Conservation (phyloP, 1,284 basidiomycete genomes). For the Pseudozyma tsukubaensis region DNA sequence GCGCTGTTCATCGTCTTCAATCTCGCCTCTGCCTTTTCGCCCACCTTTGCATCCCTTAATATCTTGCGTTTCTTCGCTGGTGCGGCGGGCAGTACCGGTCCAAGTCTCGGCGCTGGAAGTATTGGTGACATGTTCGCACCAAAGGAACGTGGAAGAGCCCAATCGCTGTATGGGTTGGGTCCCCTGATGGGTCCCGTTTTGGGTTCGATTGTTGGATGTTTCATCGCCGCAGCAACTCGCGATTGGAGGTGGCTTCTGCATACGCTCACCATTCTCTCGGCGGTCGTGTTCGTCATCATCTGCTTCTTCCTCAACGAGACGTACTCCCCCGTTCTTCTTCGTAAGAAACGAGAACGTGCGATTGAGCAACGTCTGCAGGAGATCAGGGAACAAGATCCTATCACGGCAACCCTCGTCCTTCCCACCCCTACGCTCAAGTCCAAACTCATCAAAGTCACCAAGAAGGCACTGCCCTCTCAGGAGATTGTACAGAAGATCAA, state of each 20-base stretch:
- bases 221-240: slow-evolving; percentile 36
- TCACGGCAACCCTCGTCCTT: slow-evolving; percentile 1
- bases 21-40: slow-evolving; percentile 60
- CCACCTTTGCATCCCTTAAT: slow-evolving; percentile 64
- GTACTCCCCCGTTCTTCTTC: slow-evolving; percentile 55
- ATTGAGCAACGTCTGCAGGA: slow-evolving; percentile 17
- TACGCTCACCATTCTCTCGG: slow-evolving; percentile 50
- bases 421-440: not conserved
- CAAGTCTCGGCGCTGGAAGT: slow-evolving; percentile 57
- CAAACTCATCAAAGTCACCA: not conserved
- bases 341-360: slow-evolving; percentile 43
- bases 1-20: slow-evolving; percentile 67
- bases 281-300: slow-evolving; percentile 24
- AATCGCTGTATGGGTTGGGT: slow-evolving; percentile 56
- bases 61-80: slow-evolving; percentile 59
- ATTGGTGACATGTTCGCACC: slow-evolving; percentile 65
- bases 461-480: slow-evolving; percentile 15
- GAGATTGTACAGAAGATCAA: slow-evolving; percentile 36
- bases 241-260: slow-evolving; percentile 60
- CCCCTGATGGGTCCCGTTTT: slow-evolving; percentile 61
- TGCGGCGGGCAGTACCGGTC: slow-evolving; percentile 54
- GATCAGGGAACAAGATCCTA: slow-evolving; percentile 24
- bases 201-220: slow-evolving; percentile 57
- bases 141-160: slow-evolving; percentile 49
- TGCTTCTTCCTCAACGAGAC: slow-evolving; percentile 53